These are phyloP conservation scores for Fusarium mundagurra DNA, from an alignment of 2,329 filamentous ascomycete genomes.

Conservation along the genomic window DNA sequence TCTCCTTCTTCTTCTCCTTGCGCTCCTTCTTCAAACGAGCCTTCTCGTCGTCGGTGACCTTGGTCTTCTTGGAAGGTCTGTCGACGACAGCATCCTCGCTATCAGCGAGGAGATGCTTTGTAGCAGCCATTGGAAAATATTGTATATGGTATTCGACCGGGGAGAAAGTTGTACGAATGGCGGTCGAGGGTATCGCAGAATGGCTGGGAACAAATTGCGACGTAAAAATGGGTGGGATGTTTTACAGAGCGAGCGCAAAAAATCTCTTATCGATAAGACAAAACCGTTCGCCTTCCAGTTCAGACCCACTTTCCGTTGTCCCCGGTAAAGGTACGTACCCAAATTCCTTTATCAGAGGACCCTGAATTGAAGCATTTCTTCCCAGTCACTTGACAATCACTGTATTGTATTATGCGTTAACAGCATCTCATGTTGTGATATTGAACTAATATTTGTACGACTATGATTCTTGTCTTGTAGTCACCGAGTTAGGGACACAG, in stretches of 20 bases:
- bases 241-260: constrained; percentile 21
- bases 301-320: constrained; percentile 12
- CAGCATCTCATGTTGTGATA: background rate
- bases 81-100: constrained; percentile 44
- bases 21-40: constrained; percentile 52
- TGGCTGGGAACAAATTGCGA: constrained; percentile 32
- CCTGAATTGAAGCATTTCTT: background rate
- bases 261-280: constrained; percentile 49
- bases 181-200: constrained; percentile 29
- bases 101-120: constrained; percentile 52
- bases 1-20: constrained; percentile 55
- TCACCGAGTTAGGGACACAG: constrained; percentile 19
- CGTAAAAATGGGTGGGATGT: constrained; percentile 39
- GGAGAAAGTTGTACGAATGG: constrained; percentile 1
- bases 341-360: background rate
- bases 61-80: constrained; percentile 54
- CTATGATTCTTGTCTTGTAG: background rate
- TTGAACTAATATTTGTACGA: background rate
- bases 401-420: background rate
- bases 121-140: constrained; percentile 50
- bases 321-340: constrained; percentile 19
- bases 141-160: background rate
- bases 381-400: background rate
- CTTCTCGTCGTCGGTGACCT: constrained; percentile 49
- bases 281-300: background rate